Conservation (phyloP, 78 protist species). For the Guillardia theta region DNA sequence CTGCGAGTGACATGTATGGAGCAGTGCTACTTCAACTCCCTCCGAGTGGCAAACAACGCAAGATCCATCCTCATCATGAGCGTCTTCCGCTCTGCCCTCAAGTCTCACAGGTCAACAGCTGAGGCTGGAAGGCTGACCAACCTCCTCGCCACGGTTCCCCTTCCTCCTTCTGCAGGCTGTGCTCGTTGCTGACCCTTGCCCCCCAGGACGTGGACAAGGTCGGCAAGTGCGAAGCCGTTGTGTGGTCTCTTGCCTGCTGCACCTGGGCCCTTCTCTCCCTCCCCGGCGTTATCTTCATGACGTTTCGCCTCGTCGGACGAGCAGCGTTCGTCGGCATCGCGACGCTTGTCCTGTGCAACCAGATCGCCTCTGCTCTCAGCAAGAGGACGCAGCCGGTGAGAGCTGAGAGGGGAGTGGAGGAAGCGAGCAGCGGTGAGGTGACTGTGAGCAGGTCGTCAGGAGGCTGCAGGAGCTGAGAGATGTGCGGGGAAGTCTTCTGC, state of each 20-base stretch:
- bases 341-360: background rate
- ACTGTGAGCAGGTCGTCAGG: background rate
- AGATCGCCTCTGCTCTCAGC: background rate
- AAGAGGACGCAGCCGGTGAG: too few relatives aligned
- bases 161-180: too few relatives aligned
- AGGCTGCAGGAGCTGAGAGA: conserved; percentile 27
- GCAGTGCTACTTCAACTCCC: conserved; percentile 36
- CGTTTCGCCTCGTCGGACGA: background rate
- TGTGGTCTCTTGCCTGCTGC: background rate
- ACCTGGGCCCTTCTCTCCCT: conserved; percentile 29
- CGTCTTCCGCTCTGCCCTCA: background rate
- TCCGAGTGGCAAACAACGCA: background rate
- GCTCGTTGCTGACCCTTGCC: too few relatives aligned
- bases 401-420: too few relatives aligned
- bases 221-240: background rate
- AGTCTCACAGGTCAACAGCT: background rate
- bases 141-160: conserved; percentile 51
- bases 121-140: conserved; percentile 22
- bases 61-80: background rate
- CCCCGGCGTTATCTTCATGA: background rate
- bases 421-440: too few relatives aligned
- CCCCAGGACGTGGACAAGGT: too few relatives aligned
- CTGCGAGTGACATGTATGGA: conserved; percentile 46
- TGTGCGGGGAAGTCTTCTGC: background rate
- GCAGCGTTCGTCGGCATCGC: background rate